Evolutionary conservation across 2,329 filamentous ascomycete species (phyloP).

Genomic region (Penicillium nordicum): DNA sequence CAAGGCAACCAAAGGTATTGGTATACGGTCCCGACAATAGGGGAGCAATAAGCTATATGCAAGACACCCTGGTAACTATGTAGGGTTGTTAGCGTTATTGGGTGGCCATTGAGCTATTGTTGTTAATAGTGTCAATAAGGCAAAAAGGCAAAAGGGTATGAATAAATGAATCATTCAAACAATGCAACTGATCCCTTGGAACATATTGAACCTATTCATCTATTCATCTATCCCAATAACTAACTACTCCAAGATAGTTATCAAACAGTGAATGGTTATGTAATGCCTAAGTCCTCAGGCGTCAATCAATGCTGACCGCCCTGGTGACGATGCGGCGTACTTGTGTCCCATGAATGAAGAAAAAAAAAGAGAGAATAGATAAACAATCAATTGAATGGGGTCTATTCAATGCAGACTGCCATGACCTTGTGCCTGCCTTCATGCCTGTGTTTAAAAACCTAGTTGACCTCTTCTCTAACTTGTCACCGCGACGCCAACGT

Average conservation of each 20-base stretch:
- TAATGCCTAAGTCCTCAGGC: not conserved
- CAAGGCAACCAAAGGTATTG: not conserved
- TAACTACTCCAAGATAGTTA: not conserved
- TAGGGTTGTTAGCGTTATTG: not conserved
- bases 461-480: slow-evolving; percentile 13
- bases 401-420: slow-evolving; percentile 6
- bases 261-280: not conserved
- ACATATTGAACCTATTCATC: not conserved
- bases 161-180: not conserved
- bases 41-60: not conserved
- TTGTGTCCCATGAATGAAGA: not conserved
- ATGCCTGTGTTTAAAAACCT: slow-evolving; percentile 19
- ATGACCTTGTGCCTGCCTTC: slow-evolving; percentile 7
- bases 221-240: not conserved
- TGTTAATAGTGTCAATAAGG: not conserved
- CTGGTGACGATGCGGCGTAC: slow-evolving; percentile 7
- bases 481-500: slow-evolving; percentile 20
- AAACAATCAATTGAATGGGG: slow-evolving; percentile 4
- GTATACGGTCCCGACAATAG: not conserved
- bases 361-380: not conserved
- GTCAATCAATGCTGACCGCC: slow-evolving; percentile 1
- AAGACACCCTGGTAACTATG: not conserved
- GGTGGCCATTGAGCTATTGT: not conserved
- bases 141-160: not conserved
- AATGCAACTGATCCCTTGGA: not conserved